phyloP scores from a whole-genome alignment of 148 eudicot species.

The Simmondsia chinensis region DNA sequence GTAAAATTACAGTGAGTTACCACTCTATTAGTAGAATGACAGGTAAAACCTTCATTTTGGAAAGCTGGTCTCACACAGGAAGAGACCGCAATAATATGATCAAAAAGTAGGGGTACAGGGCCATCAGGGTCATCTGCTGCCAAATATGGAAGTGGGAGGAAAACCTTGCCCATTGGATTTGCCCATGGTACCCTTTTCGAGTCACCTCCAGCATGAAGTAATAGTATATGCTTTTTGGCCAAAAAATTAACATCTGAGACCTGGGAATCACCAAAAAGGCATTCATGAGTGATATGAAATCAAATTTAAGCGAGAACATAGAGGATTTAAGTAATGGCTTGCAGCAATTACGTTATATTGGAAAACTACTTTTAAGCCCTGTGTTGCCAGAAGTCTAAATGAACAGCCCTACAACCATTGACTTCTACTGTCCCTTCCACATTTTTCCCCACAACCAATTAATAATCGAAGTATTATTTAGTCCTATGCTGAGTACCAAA shows the following conservation, averaged over 20 bases:
- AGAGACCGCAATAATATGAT: constrained; percentile 94
- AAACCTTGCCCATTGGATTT: constrained; percentile 98
- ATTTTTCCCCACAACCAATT: no score
- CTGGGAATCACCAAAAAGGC: constrained; percentile 28
- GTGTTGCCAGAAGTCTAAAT: no score
- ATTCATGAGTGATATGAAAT: no score
- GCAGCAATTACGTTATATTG: no score
- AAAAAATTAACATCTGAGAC: constrained; percentile 32
- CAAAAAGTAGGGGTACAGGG: constrained; percentile 95
- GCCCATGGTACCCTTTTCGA: constrained; percentile 99
- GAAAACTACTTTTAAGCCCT: no score
- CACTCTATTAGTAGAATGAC: constrained; percentile 11
- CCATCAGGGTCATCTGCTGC: constrained; percentile 96
- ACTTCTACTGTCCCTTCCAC: no score
- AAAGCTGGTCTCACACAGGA: constrained; percentile 98
- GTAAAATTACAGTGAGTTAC: neutral
- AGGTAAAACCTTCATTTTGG: constrained; percentile 62
- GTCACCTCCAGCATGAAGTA: constrained; percentile 99
- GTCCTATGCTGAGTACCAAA: no score
- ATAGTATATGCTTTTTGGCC: constrained; percentile 63
- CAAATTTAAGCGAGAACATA: no score
- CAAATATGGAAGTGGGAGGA: constrained; percentile 94
- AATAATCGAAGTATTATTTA: no score
- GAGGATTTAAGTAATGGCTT: no score
- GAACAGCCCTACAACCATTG: no score